phyloP scores from a whole-genome alignment of 83 land plant species.

The Diphasiastrum complanatum region DNA sequence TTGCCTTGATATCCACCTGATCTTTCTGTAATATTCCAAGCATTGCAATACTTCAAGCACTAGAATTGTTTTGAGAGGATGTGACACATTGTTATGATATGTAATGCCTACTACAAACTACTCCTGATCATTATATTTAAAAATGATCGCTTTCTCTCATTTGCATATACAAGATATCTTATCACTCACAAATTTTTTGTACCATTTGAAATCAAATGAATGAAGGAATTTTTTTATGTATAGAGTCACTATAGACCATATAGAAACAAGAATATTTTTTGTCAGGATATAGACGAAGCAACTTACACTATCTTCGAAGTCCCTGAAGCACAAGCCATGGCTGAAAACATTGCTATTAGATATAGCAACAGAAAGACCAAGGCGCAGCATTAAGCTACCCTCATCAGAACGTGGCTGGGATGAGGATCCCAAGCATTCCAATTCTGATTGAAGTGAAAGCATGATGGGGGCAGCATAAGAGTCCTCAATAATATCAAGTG shows the following conservation, averaged over 20 bases:
- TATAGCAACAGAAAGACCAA: slow-evolving; percentile 72
- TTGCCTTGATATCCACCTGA: slow-evolving; percentile 65
- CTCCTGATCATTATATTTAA: too few species aligned
- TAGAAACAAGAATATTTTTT: neutral
- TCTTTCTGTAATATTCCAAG: slow-evolving; percentile 45
- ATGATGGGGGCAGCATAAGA: slow-evolving; percentile 50
- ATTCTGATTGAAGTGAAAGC: slow-evolving; percentile 80
- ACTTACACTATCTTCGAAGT: slow-evolving; percentile 87
- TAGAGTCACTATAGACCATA: too few species aligned
- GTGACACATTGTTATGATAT: too few species aligned
- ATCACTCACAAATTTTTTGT: too few species aligned
- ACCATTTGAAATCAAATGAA: too few species aligned
- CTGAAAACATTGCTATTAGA: slow-evolving; percentile 48
- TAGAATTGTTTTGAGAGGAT: too few species aligned
- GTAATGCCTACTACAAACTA: too few species aligned
- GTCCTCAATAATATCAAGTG: slow-evolving; percentile 66
- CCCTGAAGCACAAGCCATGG: slow-evolving; percentile 77
- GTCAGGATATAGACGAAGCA: neutral
- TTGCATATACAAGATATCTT: too few species aligned
- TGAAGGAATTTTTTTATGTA: too few species aligned
- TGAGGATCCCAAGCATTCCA: slow-evolving; percentile 42
- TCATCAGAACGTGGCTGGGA: slow-evolving; percentile 58
- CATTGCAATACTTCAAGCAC: too few species aligned
- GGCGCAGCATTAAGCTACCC: slow-evolving; percentile 51
- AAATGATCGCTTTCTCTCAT: too few species aligned